Conservation (phyloP, 2,329 filamentous ascomycete species). For the Calonectria hawksworthii region DNA sequence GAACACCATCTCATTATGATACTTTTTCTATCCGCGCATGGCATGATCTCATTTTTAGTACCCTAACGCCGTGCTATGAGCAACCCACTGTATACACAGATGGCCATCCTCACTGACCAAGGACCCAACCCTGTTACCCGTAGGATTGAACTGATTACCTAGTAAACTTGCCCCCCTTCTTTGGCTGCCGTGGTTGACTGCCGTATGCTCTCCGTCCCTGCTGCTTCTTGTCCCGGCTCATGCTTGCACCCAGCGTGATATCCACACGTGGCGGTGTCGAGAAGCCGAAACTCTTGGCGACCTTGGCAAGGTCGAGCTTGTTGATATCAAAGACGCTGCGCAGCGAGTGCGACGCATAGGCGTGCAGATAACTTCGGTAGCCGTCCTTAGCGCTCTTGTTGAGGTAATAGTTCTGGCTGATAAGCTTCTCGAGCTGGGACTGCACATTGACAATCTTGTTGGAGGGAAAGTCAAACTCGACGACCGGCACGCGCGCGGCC, state of each 20-base stretch:
- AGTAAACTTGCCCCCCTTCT: conserved; percentile 43
- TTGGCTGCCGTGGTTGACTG: conserved; percentile 77
- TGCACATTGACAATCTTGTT: conserved; percentile 94
- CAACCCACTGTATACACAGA: conserved; percentile 38
- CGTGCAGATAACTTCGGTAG: conserved; percentile 92
- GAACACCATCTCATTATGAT: background rate
- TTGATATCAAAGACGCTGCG: conserved; percentile 80
- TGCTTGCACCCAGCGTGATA: conserved; percentile 84
- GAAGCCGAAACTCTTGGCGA: conserved; percentile 89
- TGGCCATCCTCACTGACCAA: conserved; percentile 31
- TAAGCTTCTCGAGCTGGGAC: conserved; percentile 93
- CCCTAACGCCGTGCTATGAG: conserved; percentile 49
- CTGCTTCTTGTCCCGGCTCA: conserved; percentile 77
- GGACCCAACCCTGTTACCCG: conserved; percentile 24
- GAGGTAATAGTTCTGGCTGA: conserved; percentile 95
- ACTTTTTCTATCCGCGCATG: conserved; percentile 30
- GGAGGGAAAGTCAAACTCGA: conserved; percentile 94
- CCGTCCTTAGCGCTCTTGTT: conserved; percentile 87
- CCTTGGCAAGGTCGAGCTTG: conserved; percentile 85
- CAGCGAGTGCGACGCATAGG: conserved; percentile 83
- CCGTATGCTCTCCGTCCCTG: conserved; percentile 79
- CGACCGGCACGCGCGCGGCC: conserved; percentile 90
- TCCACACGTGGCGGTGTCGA: conserved; percentile 84
- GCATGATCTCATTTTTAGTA: conserved; percentile 47
- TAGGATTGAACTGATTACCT: conserved; percentile 31